phyloP scores from a whole-genome alignment of 805 yeast species.

The Metschnikowia drakensbergensis region DNA sequence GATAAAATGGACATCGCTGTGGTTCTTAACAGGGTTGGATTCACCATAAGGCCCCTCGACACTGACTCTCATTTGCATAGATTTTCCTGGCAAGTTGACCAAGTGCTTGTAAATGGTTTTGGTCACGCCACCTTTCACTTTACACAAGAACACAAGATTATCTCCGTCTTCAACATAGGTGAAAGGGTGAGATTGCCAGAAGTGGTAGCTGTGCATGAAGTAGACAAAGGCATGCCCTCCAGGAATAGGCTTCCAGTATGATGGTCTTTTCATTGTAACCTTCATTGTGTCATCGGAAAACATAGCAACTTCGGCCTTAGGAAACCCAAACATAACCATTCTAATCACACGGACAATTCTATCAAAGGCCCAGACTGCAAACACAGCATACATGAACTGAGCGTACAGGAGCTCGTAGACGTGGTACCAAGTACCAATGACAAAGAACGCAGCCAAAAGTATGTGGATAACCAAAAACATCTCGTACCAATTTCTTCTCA shows the following conservation, averaged over 20 bases:
- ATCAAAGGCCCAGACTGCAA: conserved; percentile 60
- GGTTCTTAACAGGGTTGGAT: conserved; percentile 44
- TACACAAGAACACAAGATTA: conserved; percentile 29
- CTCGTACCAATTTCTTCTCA: conserved; percentile 23
- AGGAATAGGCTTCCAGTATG: conserved; percentile 46
- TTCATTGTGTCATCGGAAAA: conserved; percentile 44
- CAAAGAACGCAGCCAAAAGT: conserved; percentile 19
- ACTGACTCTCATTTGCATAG: conserved; percentile 27
- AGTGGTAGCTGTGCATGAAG: conserved; percentile 46
- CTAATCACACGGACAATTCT: conserved; percentile 32
- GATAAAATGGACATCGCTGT: conserved; percentile 52
- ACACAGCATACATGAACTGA: conserved; percentile 44
- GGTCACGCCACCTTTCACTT: conserved; percentile 38
- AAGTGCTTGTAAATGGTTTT: conserved; percentile 28
- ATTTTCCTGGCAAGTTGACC: conserved; percentile 25
- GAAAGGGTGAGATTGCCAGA: conserved; percentile 71
- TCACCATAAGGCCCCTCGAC: conserved; percentile 73
- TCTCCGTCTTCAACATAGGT: conserved; percentile 26
- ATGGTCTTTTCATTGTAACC: conserved; percentile 47
- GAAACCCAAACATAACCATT: conserved; percentile 33
- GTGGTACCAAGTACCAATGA: conserved; percentile 21
- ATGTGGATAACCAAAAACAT: conserved; percentile 23
- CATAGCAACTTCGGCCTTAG: conserved; percentile 31
- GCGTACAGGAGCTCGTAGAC: conserved; percentile 20
- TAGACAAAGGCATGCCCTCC: conserved; percentile 58